Conservation (phyloP, 257 asterid genomes). For the Solanum tacnaense region DNA sequence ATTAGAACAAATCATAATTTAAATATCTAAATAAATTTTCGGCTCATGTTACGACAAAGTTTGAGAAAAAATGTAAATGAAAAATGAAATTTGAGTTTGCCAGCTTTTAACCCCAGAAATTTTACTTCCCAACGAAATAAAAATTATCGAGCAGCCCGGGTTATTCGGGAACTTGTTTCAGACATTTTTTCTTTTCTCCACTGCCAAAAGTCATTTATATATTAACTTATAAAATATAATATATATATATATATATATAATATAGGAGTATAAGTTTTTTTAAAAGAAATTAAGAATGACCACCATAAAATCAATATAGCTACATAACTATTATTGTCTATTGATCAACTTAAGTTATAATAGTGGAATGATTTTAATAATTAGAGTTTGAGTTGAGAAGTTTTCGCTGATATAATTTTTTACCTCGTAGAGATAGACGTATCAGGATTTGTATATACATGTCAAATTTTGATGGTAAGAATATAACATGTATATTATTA, state of each 20-base stretch:
- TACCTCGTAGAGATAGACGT: background rate
- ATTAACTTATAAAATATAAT: no score
- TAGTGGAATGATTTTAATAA: background rate
- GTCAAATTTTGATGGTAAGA: background rate
- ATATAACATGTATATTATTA: no score
- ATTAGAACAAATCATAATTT: no score
- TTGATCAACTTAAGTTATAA: background rate
- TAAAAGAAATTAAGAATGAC: no score
- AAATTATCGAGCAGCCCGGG: background rate
- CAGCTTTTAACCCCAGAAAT: background rate
- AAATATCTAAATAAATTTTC: no score
- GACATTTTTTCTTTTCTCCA: background rate
- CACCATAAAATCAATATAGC: background rate
- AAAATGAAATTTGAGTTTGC: background rate
- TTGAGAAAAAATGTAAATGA: background rate
- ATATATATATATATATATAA: no score
- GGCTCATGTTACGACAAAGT: background rate
- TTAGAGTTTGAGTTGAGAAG: no score
- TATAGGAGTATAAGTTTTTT: no score
- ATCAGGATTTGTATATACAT: no score
- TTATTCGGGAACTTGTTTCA: constrained; percentile 1
- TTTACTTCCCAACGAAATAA: constrained; percentile 1
- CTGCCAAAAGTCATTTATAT: background rate
- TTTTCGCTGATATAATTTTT: no score
- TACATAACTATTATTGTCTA: no score